Conservation (phyloP, 75 land plant genomes). For the Gnetum montanum region DNA sequence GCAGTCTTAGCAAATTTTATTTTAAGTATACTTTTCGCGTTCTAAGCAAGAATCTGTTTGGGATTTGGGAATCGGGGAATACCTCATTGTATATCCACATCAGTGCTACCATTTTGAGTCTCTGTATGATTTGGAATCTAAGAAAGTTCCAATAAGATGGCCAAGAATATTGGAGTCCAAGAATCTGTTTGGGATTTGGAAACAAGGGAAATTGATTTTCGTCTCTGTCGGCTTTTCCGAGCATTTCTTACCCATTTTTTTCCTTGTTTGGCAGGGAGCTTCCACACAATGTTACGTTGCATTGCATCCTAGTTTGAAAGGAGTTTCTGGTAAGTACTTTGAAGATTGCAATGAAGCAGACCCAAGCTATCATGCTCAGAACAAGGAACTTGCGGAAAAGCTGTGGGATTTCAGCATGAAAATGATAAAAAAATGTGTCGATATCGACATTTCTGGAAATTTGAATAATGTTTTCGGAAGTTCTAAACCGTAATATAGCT, state of each 20-base stretch:
- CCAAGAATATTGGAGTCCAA: not conserved
- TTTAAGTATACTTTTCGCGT: not conserved
- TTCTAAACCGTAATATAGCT: too few species aligned
- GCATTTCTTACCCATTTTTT: not conserved
- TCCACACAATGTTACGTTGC: conserved; percentile 79
- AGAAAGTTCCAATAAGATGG: not conserved
- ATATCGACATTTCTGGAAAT: too few species aligned
- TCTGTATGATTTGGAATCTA: not conserved
- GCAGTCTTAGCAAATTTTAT: not conserved
- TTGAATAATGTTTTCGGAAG: too few species aligned
- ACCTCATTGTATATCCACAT: not conserved
- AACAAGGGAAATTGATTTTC: not conserved
- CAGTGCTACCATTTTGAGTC: not conserved
- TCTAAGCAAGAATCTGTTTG: too few species aligned
- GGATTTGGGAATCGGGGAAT: not conserved
- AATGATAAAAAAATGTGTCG: conserved; percentile 13
- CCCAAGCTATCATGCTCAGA: conserved; percentile 24
- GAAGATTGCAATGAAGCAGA: conserved; percentile 25
- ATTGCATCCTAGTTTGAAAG: conserved; percentile 49
- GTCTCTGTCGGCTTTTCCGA: not conserved
- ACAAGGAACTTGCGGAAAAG: conserved; percentile 38
- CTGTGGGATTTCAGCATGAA: conserved; percentile 54
- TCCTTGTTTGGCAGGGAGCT: conserved; percentile 64
- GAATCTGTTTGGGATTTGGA: not conserved
- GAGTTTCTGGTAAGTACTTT: conserved; percentile 61